Evolutionary conservation across 805 yeast species (phyloP).

Genomic region (Ogataea pilisensis): DNA sequence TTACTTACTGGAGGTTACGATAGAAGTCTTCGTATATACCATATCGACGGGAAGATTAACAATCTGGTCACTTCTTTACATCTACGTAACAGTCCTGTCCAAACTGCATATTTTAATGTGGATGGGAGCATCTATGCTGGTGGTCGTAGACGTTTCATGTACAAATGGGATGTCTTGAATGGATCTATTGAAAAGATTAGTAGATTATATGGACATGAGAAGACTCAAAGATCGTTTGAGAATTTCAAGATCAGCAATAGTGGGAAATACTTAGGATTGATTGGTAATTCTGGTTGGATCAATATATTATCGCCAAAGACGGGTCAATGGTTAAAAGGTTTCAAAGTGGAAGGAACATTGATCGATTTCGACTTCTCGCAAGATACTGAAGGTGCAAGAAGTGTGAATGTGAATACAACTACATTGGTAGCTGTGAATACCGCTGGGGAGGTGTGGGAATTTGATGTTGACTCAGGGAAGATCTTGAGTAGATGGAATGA

Average conservation of each 20-base stretch:
- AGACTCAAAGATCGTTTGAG: slow-evolving; percentile 82
- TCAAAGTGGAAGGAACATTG: slow-evolving; percentile 82
- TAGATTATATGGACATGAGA: slow-evolving; percentile 88
- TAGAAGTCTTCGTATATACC: slow-evolving; percentile 78
- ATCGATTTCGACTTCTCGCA: slow-evolving; percentile 72
- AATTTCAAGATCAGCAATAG: slow-evolving; percentile 71
- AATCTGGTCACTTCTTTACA: slow-evolving; percentile 78
- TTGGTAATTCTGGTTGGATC: slow-evolving; percentile 89
- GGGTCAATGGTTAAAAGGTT: slow-evolving; percentile 85
- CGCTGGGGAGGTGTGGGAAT: slow-evolving; percentile 89
- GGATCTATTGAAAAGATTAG: slow-evolving; percentile 76
- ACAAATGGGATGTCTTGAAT: slow-evolving; percentile 73
- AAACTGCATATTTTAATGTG: slow-evolving; percentile 62
- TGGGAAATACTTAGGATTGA: slow-evolving; percentile 69
- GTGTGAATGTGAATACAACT: no score
- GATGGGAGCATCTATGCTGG: slow-evolving; percentile 65
- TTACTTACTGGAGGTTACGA: slow-evolving; percentile 92
- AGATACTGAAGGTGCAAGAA: slow-evolving; percentile 26
- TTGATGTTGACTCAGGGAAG: slow-evolving; percentile 47
- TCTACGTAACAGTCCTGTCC: slow-evolving; percentile 74
- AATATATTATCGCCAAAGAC: slow-evolving; percentile 71
- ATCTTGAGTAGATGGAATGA: slow-evolving; percentile 76
- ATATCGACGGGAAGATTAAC: slow-evolving; percentile 84
- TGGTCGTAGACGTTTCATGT: slow-evolving; percentile 90
- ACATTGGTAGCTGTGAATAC: slow-evolving; percentile 60